Conservation (phyloP, 768 basidiomycete species). For the Rubroboletus pulcherrimus region DNA sequence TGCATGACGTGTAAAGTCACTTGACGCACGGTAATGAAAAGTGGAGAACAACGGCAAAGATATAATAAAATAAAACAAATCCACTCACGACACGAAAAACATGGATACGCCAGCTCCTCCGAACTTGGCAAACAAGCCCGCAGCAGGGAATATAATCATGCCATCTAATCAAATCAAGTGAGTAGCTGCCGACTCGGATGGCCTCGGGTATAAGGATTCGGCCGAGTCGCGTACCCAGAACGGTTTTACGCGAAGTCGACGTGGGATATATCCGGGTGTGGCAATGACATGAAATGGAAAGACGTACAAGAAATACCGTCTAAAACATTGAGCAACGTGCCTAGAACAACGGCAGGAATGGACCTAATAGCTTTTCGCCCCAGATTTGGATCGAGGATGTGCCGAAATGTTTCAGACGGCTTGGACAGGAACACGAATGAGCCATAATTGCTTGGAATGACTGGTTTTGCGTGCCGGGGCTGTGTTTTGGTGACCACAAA, state of each 20-base stretch:
- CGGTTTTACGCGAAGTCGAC: slow-evolving; percentile 3
- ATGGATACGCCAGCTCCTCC: slow-evolving; percentile 92
- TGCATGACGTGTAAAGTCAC: background rate
- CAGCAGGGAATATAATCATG: slow-evolving; percentile 92
- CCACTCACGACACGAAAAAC: slow-evolving; percentile 79
- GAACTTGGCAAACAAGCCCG: slow-evolving; percentile 72
- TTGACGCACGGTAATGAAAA: slow-evolving; percentile 3
- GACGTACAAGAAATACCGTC: slow-evolving; percentile 88
- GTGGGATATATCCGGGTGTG: background rate
- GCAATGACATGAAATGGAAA: background rate
- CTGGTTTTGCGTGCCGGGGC: slow-evolving; percentile 5
- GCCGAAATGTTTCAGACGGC: slow-evolving; percentile 6
- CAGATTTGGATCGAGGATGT: slow-evolving; percentile 16
- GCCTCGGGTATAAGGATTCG: background rate
- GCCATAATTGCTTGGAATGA: slow-evolving; percentile 5
- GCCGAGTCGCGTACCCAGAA: background rate
- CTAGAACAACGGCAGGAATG: slow-evolving; percentile 83
- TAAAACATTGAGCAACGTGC: slow-evolving; percentile 81
- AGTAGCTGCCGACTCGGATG: background rate
- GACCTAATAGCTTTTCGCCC: slow-evolving; percentile 33
- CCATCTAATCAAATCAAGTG: slow-evolving; percentile 54
- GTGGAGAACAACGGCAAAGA: background rate
- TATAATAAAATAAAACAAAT: background rate
- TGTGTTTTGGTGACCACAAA: slow-evolving; percentile 2
- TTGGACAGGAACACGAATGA: slow-evolving; percentile 4